Base-by-base conservation (phyloP, 179 eudicot species). In the Dionaea muscipula region DNA sequence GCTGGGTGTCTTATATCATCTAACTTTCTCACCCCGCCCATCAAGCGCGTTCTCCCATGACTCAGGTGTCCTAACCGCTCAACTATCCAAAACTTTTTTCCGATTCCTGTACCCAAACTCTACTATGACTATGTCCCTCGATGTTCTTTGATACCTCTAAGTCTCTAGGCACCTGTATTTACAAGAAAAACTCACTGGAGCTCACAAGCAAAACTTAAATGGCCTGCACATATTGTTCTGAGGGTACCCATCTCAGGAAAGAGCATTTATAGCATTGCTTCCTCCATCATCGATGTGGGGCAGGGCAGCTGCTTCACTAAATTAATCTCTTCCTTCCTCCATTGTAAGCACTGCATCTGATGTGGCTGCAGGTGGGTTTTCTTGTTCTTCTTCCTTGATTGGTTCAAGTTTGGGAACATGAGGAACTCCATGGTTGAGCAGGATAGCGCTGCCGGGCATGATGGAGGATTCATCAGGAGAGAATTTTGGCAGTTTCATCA, bases 381-480 rank as follows among this genome's bases (percentile, higher is more conserved):
- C 51, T 19, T 24, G 39, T 52, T 50, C 23, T 27, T 51, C 67
- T 28, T 48, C 55, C 22, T 63, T 37, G 13, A 31, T 21, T 40
- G 54, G 54, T 33, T 55, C 57, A 22, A 55, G 57, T 66, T 69
- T 69, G 40, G 59, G 48, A 44, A n/a, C 62, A 20, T 55, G 58
- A 26, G 59, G 64, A 60, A 57, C 47, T 20, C 17, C 53, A 13
- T 41, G 46, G 57, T 39, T 40, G 51, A 26, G 26, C 7, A 40
- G 33, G 43, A 43, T 11, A 64, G 51, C 27, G 36, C 20, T 25
- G 31, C 38, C 46, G 8, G 27, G 16, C 44, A 36, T 36, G 26
- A 53, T 28, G 49, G 58, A 39, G 43, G 39, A 56, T 13, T 17
- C 50, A 58, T 19, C 16, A 15, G 5, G 6, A 6, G 49, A 26